These are phyloP conservation scores for Carex sylvatica DNA, from an alignment of 202 grass and related monocot species.

Conservation along the genomic window DNA sequence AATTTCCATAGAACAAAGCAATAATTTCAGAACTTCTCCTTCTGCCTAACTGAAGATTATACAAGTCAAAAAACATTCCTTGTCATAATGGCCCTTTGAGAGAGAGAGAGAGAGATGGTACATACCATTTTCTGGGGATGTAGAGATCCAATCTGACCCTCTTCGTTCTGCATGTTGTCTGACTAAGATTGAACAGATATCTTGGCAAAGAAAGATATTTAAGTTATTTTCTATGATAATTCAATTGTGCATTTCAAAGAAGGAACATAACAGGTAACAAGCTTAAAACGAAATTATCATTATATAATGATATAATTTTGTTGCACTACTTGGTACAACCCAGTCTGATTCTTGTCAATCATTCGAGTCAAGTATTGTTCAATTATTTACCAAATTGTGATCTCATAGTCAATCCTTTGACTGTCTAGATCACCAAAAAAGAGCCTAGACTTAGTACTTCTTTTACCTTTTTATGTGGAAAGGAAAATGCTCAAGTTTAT, in stretches of 20 bases:
- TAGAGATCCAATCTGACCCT: slow-evolving; percentile 71
- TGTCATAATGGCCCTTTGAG: too few species aligned
- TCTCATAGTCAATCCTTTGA: neutral
- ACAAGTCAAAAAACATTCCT: neutral
- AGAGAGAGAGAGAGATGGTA: neutral
- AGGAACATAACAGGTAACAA: neutral
- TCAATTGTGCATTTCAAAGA: neutral
- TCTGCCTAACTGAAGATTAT: neutral
- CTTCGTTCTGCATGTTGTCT: slow-evolving; percentile 69
- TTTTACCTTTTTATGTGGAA: too few species aligned
- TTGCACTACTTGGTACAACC: neutral
- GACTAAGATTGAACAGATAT: slow-evolving; percentile 12
- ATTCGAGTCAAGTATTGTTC: neutral
- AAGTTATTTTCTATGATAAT: neutral
- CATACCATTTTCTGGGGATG: slow-evolving; percentile 69
- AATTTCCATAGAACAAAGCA: neutral
- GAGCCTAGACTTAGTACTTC: neutral
- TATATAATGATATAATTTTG: neutral
- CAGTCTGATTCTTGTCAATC: neutral
- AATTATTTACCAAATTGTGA: neutral
- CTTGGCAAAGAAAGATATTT: neutral
- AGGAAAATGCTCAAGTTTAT: too few species aligned
- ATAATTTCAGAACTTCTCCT: neutral
- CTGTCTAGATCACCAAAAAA: neutral
- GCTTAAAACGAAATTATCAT: neutral